These are phyloP conservation scores for Candida xyloterini DNA, from an alignment of 805 yeast genomes.

Conservation along the genomic window DNA sequence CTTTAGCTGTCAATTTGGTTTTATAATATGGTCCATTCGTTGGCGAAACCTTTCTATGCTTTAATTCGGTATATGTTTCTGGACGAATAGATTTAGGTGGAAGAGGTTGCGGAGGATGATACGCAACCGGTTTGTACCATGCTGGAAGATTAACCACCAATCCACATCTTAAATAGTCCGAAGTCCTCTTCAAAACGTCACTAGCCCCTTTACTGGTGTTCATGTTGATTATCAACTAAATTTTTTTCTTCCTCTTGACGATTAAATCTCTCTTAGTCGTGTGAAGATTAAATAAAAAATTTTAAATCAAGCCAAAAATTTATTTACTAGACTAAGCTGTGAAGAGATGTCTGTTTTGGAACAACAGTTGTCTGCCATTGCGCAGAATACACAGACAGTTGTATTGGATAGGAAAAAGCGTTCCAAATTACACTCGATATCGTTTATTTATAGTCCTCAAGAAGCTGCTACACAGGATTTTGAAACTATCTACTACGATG, in stretches of 20 bases:
- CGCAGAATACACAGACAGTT: constrained; percentile 61
- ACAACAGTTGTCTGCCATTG: constrained; percentile 73
- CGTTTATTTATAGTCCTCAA: constrained; percentile 80
- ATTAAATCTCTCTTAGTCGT: constrained; percentile 2
- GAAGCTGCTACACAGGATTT: constrained; percentile 94
- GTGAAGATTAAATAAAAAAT: constrained; percentile 8
- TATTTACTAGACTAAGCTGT: background rate
- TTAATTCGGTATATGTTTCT: constrained; percentile 25
- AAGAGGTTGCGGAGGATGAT: constrained; percentile 74
- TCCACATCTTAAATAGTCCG: constrained; percentile 70
- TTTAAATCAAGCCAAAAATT: constrained; percentile 8
- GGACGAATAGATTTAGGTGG: constrained; percentile 45
- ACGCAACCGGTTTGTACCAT: constrained; percentile 85
- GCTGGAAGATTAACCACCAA: constrained; percentile 71
- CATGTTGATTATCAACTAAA: constrained; percentile 36
- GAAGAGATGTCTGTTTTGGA: constrained; percentile 52
- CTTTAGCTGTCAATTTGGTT: constrained; percentile 44
- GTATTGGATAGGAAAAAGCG: constrained; percentile 84
- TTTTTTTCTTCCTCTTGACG: constrained; percentile 5
- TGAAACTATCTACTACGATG: constrained; percentile 70
- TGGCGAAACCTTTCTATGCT: constrained; percentile 21
- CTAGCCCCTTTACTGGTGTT: constrained; percentile 76
- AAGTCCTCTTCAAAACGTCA: constrained; percentile 74
- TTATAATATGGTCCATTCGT: constrained; percentile 31
- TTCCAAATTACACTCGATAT: constrained; percentile 82